A percentile compares a stretch with the other conserved stretches of the same genome.
Evolutionary conservation across 108 stramenopile species (phyloP).

Genomic region (Cyclostephanos tholiformis): DNA sequence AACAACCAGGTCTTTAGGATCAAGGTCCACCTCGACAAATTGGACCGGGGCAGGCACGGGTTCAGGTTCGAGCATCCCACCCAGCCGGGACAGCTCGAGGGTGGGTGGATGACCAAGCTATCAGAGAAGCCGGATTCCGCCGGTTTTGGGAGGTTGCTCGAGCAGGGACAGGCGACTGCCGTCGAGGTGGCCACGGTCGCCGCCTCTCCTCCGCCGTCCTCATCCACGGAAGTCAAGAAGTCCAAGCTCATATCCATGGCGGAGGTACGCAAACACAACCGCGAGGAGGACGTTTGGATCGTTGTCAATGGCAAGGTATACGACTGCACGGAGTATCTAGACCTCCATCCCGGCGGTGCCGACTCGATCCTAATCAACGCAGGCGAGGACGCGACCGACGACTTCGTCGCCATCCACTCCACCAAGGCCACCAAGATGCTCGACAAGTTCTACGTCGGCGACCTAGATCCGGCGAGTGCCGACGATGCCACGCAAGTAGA

Average conservation of each 20-base stretch:
- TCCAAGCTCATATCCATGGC: slow-evolving; percentile 75
- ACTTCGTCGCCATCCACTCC: slow-evolving; percentile 97
- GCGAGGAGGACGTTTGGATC: slow-evolving; percentile 94
- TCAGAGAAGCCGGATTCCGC: slow-evolving; percentile 79
- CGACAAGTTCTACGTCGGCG: slow-evolving; percentile 93
- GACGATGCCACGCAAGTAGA: slow-evolving; percentile 54
- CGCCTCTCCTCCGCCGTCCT: slow-evolving; percentile 35
- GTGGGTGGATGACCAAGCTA: slow-evolving; percentile 95
- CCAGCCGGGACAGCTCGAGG: slow-evolving; percentile 88
- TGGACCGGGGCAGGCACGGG: slow-evolving; percentile 62
- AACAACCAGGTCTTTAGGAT: slow-evolving; percentile 96
- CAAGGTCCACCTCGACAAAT: slow-evolving; percentile 85
- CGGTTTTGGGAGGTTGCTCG: slow-evolving; percentile 76
- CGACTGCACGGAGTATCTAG: slow-evolving; percentile 92
- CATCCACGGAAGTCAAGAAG: slow-evolving; percentile 20
- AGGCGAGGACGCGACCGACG: slow-evolving; percentile 94
- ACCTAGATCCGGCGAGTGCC: slow-evolving; percentile 59
- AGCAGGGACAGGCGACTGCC: slow-evolving; percentile 52
- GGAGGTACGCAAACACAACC: slow-evolving; percentile 90
- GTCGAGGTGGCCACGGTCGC: slow-evolving; percentile 48
- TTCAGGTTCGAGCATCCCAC: slow-evolving; percentile 97
- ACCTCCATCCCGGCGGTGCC: slow-evolving; percentile 93
- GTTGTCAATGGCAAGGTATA: slow-evolving; percentile 92
- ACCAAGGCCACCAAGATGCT: slow-evolving; percentile 92
- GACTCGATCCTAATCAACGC: slow-evolving; percentile 95